phyloP scores from a whole-genome alignment of 2,329 filamentous ascomycete genomes.

The Fusarium graminum region DNA sequence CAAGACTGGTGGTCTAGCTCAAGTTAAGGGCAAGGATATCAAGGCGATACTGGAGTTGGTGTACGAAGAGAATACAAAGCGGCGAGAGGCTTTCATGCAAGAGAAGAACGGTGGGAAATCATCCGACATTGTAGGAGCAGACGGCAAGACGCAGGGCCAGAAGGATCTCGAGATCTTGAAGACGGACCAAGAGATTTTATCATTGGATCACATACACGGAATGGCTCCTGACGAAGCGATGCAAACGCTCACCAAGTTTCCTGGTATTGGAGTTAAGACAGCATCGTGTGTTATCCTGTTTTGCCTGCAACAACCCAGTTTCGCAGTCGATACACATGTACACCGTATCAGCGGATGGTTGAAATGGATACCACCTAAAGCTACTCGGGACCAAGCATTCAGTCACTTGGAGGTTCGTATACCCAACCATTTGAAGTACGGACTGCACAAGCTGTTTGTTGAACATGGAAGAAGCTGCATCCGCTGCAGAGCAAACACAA shows the following conservation, averaged over 20 bases:
- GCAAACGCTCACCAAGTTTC: slow-evolving; percentile 47
- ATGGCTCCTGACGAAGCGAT: slow-evolving; percentile 49
- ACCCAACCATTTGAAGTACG: slow-evolving; percentile 47
- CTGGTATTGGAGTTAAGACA: slow-evolving; percentile 48
- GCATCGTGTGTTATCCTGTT: slow-evolving; percentile 50
- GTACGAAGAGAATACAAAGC: slow-evolving; percentile 44
- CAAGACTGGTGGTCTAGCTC: slow-evolving; percentile 62
- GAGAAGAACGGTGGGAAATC: slow-evolving; percentile 41
- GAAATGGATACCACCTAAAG: slow-evolving; percentile 48
- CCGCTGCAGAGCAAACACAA: slow-evolving; percentile 48
- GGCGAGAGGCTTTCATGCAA: slow-evolving; percentile 43
- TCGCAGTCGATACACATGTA: slow-evolving; percentile 49
- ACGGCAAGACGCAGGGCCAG: slow-evolving; percentile 46
- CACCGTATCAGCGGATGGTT: slow-evolving; percentile 47
- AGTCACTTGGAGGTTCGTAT: slow-evolving; percentile 48
- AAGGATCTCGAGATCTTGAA: slow-evolving; percentile 49
- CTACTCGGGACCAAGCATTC: slow-evolving; percentile 47
- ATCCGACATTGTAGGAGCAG: slow-evolving; percentile 34
- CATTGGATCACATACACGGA: slow-evolving; percentile 47
- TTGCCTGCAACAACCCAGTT: slow-evolving; percentile 48
- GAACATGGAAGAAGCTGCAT: slow-evolving; percentile 46
- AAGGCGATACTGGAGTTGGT: slow-evolving; percentile 47
- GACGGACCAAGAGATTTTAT: slow-evolving; percentile 45
- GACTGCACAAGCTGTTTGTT: slow-evolving; percentile 48
- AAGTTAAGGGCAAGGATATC: slow-evolving; percentile 48